phyloP scores from a whole-genome alignment of 148 eudicot genomes.

The Oxyria digyna region DNA sequence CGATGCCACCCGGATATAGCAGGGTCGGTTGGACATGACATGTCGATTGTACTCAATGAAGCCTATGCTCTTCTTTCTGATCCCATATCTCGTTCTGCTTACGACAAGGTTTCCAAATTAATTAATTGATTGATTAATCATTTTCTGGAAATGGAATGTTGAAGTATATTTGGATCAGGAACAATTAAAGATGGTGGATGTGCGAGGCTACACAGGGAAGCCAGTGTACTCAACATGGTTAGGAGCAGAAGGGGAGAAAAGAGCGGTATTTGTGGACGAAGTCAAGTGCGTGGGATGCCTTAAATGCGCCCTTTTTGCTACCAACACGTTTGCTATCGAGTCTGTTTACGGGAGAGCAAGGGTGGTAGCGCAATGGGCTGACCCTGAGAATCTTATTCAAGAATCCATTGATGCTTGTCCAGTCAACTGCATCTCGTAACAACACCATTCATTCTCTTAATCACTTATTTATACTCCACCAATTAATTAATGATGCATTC shows the following conservation, averaged over 20 bases:
- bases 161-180: conserved; percentile 31
- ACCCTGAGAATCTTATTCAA: conserved; percentile 59
- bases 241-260: conserved; percentile 54
- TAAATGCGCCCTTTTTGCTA: conserved; percentile 74
- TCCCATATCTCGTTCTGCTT: conserved; percentile 46
- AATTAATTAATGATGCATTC: background rate
- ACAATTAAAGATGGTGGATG: conserved; percentile 48
- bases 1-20: conserved; percentile 93
- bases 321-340: conserved; percentile 75
- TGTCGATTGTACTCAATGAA: conserved; percentile 88
- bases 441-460: background rate
- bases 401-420: conserved; percentile 81
- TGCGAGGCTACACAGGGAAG: conserved; percentile 71
- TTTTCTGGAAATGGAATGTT: no score
- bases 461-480: no score
- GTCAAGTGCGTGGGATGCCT: conserved; percentile 82
- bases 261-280: conserved; percentile 87
- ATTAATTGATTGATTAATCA: no score
- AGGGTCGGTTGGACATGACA: conserved; percentile 70
- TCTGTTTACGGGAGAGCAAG: conserved; percentile 79
- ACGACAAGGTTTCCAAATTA: conserved; percentile 79
- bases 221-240: conserved; percentile 69
- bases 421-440: conserved; percentile 86
- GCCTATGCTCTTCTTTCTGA: conserved; percentile 74
- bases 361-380: conserved; percentile 92